phyloP scores from a whole-genome alignment of 176 grass and related monocot genomes.

The Metroxylon sagu region DNA sequence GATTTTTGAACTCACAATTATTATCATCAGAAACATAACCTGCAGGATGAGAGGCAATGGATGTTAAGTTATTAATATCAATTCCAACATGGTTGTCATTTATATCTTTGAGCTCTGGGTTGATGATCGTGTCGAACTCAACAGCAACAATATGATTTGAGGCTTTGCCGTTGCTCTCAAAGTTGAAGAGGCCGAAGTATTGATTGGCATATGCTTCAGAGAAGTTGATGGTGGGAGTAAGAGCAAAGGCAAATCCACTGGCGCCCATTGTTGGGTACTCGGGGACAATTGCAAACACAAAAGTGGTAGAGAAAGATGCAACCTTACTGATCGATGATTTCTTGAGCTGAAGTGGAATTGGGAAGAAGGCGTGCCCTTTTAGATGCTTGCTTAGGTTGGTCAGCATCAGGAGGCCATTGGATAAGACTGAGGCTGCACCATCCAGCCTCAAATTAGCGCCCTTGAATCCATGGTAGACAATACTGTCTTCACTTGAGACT shows the following conservation, averaged over 20 bases:
- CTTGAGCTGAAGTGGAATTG: constrained; percentile 9
- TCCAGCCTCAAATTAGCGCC: constrained; percentile 10
- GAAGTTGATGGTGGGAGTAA: constrained; percentile 26
- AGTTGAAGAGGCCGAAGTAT: constrained; percentile 31
- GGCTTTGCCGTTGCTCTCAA: background rate
- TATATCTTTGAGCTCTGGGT: constrained; percentile 24
- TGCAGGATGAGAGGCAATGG: background rate
- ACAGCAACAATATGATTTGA: constrained; percentile 25
- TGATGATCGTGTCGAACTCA: constrained; percentile 29
- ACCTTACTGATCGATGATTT: background rate
- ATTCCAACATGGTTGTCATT: constrained; percentile 30
- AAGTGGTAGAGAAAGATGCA: constrained; percentile 28
- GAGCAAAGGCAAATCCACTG: constrained; percentile 36
- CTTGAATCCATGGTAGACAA: constrained; percentile 36
- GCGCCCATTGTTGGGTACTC: constrained; percentile 22
- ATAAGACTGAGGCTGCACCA: constrained; percentile 21
- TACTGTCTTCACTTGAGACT: background rate
- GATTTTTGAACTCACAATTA: background rate
- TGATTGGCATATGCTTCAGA: constrained; percentile 19
- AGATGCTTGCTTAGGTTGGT: constrained; percentile 39
- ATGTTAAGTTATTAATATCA: constrained; percentile 7
- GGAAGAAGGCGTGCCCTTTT: constrained; percentile 29
- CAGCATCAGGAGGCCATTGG: constrained; percentile 38
- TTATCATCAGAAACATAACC: constrained; percentile 21
- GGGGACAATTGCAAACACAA: constrained; percentile 26